These are phyloP conservation scores for Lophiotrema nucula DNA, from an alignment of 495 filamentous ascomycete species.

Conservation along the genomic window DNA sequence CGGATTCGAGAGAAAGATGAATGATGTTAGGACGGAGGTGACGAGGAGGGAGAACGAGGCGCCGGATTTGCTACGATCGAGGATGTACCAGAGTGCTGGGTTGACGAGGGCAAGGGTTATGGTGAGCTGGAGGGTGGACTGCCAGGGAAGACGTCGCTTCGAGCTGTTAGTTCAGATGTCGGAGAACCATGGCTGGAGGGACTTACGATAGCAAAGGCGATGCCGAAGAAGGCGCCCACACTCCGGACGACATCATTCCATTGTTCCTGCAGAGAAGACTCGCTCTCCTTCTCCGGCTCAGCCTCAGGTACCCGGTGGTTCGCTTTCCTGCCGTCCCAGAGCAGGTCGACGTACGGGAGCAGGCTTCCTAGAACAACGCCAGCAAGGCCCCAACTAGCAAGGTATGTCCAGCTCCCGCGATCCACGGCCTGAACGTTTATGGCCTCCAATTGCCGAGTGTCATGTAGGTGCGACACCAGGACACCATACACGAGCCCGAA, in stretches of 20 bases:
- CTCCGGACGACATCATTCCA: constrained; percentile 83
- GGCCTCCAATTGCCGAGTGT: constrained; percentile 62
- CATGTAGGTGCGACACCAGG: constrained; percentile 79
- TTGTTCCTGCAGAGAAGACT: constrained; percentile 51
- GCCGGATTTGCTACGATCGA: constrained; percentile 84
- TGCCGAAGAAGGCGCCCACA: constrained; percentile 90
- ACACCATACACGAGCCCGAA: constrained; percentile 84
- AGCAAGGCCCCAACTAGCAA: constrained; percentile 75
- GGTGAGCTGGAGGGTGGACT: constrained; percentile 90
- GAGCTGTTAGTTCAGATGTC: constrained; percentile 23
- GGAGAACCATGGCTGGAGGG: background rate
- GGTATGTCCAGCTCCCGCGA: constrained; percentile 63
- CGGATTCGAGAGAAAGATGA: constrained; percentile 70
- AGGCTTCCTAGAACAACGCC: constrained; percentile 75
- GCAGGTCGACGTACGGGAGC: constrained; percentile 78
- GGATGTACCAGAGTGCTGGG: constrained; percentile 91
- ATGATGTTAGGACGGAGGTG: constrained; percentile 68
- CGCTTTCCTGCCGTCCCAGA: constrained; percentile 49
- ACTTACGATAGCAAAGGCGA: constrained; percentile 92
- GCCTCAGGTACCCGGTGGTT: constrained; percentile 19
- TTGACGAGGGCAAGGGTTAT: constrained; percentile 88
- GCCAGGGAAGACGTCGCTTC: constrained; percentile 83
- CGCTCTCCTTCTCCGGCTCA: constrained; percentile 18
- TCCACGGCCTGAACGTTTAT: constrained; percentile 60
- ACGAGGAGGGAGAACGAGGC: constrained; percentile 72